A percentile compares a stretch with the other conserved stretches of the same genome.
Evolutionary conservation across 2,329 filamentous ascomycete species (phyloP).

Genomic region (Penicillium oxalicum): DNA sequence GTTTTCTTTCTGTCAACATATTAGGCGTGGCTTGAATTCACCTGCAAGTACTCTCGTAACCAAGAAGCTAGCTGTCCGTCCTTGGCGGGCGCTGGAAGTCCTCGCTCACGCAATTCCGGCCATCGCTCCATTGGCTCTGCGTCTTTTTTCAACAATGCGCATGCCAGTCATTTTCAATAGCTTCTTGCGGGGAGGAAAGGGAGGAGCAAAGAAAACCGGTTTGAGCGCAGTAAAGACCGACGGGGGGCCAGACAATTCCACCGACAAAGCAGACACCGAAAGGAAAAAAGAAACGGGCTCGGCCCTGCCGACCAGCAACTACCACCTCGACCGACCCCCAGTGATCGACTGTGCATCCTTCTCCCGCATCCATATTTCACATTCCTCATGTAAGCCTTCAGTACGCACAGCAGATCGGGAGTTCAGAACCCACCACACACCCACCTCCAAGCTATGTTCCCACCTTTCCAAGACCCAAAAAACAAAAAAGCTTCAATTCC

Average conservation of each 20-base stretch:
- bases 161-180: slow-evolving; percentile 15
- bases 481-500: neutral
- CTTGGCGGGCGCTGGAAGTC: no score
- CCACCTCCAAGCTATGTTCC: neutral
- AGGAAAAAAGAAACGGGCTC: neutral
- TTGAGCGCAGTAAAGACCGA: slow-evolving; percentile 6
- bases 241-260: slow-evolving; percentile 3
- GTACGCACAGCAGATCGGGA: neutral
- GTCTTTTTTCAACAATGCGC: slow-evolving; percentile 5
- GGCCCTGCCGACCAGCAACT: neutral
- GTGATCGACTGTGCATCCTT: slow-evolving; percentile 8
- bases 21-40: no score
- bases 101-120: no score
- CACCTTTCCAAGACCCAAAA: neutral
- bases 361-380: slow-evolving; percentile 7
- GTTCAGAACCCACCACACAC: neutral
- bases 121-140: no score
- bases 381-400: slow-evolving; percentile 2
- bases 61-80: no score
- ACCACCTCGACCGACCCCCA: slow-evolving; percentile 1
- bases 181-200: neutral
- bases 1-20: no score
- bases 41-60: no score
- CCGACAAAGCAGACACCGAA: neutral
- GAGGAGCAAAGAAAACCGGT: neutral